Base-by-base conservation (phyloP, 2,329 filamentous ascomycete species). In the Talaromyces atroroseus region DNA sequence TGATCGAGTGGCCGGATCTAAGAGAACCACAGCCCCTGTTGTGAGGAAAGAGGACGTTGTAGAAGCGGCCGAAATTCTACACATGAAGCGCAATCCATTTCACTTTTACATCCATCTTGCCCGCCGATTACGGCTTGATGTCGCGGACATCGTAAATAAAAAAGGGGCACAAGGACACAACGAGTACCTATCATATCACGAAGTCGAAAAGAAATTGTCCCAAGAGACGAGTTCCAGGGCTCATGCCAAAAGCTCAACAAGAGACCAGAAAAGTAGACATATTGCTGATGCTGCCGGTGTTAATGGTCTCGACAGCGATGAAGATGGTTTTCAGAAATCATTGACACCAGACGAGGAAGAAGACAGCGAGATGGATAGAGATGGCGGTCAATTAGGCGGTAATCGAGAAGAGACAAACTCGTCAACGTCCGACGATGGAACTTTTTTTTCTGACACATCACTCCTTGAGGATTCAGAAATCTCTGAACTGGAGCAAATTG, bases 51-150 rank as follows among this genome's bases (percentile, higher is more conserved):
- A 32, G 2, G 55, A 57, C 21, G 55, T 57, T 52, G 29, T 45
- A 2, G 23, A 44, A 52, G 38, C 49, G 1, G 36, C 36, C 2
- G n/a, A 40, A 4, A 16, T 34, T 74, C 81, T 12, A 83, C 84
- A 20, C 5, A 70, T 87, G 69, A 71, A 76, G 51, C 64, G 63
- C 3, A 69, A 80, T 56, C 70, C 71, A 6, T 68, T 70, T 20
- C 66, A 77, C 3, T 81, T 80, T 55, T 86, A 84, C 81, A 67
- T 74, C 12, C 70, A 68, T 2, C 70, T 78, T 6, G 74, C 83
- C 1, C 75, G 80, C 58, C 76, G 82, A 58, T 81, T 78, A 61
- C 71, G 73, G 8, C 62, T 87, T 4, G 65, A 75, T 14, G 79
- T 87, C 2, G 73, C 76, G 47, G 70, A 77, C 51, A 64, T 68